phyloP scores from a whole-genome alignment of 169 alveolate genomes.

The Cardiosporidium cionae region DNA sequence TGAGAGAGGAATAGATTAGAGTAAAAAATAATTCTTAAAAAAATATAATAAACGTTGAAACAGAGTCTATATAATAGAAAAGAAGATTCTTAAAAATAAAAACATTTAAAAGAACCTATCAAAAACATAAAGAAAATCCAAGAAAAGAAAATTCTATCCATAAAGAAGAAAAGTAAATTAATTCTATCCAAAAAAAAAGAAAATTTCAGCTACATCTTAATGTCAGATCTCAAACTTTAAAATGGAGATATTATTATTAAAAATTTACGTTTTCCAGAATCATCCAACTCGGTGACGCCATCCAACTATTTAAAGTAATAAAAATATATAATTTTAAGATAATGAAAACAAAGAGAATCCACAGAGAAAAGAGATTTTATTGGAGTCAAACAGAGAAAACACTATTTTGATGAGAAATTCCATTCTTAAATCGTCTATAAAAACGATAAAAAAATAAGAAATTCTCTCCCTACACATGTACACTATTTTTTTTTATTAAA shows the following conservation, averaged over 20 bases:
- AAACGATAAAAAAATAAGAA: not conserved
- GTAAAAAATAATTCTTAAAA: not conserved
- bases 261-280: conserved; percentile 3
- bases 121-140: not conserved
- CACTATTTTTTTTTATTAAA: not conserved
- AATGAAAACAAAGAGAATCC: not conserved
- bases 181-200: not conserved
- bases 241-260: not conserved
- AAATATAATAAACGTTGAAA: too few relatives aligned
- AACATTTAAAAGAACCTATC: not conserved
- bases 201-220: not conserved
- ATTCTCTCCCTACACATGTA: not conserved
- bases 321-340: not conserved
- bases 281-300: conserved; percentile 10
- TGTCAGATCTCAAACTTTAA: not conserved
- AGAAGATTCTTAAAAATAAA: not conserved
- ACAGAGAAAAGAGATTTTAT: not conserved
- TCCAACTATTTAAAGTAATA: not conserved
- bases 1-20: not conserved
- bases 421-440: not conserved
- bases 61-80: too few relatives aligned
- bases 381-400: not conserved
- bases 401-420: not conserved
- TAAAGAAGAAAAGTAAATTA: not conserved
- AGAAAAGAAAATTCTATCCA: not conserved